These are phyloP conservation scores for Zizania latifolia DNA, from an alignment of 176 grass and related monocot species.

Conservation along the genomic window DNA sequence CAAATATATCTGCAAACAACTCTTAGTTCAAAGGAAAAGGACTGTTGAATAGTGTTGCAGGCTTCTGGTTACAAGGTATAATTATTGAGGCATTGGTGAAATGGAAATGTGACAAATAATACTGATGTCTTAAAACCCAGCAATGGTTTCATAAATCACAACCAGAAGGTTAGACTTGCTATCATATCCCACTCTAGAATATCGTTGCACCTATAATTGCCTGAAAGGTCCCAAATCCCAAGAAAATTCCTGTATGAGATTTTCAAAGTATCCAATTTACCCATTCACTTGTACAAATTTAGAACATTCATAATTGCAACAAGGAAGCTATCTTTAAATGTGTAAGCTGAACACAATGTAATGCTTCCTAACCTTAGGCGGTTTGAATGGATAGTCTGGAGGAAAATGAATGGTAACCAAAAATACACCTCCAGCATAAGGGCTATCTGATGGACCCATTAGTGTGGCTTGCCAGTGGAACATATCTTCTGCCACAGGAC, in stretches of 20 bases:
- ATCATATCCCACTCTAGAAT: neutral
- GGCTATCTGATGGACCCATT: constrained; percentile 53
- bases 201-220: neutral
- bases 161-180: neutral
- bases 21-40: neutral
- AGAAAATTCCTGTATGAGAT: neutral
- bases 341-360: neutral
- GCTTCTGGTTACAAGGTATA: neutral
- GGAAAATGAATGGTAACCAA: constrained; percentile 51
- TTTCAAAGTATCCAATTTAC: neutral
- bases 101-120: neutral
- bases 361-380: constrained; percentile 12
- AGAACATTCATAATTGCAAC: neutral
- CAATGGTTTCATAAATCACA: neutral
- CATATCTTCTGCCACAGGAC: constrained; percentile 54
- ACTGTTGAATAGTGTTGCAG: neutral
- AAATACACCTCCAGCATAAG: constrained; percentile 47
- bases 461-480: constrained; percentile 56
- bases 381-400: constrained; percentile 31
- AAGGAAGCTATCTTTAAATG: neutral
- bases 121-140: neutral
- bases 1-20: neutral
- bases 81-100: neutral
- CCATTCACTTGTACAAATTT: neutral
- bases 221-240: neutral